Evolutionary conservation across 1,284 basidiomycete genomes (phyloP).

Genomic region (Ceratobasidium sp.): DNA sequence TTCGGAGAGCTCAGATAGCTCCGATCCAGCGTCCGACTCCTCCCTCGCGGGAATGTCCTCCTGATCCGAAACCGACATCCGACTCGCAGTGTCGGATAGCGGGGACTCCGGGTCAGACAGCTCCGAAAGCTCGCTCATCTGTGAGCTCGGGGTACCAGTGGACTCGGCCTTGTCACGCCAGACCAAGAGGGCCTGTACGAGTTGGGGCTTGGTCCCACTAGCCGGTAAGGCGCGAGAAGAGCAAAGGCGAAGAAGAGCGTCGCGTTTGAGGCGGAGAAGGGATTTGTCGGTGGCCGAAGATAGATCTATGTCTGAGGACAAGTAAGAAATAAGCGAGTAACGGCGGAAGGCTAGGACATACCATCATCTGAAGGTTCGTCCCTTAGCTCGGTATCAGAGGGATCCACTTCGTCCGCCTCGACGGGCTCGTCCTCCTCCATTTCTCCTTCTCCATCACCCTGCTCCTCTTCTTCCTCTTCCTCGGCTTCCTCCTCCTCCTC

Average conservation of each 20-base stretch:
- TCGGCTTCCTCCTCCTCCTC: too few species aligned
- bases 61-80: slow-evolving; percentile 55
- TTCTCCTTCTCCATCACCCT: slow-evolving; percentile 66
- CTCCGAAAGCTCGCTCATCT: slow-evolving; percentile 23
- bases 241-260: slow-evolving; percentile 90
- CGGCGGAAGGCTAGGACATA: neutral
- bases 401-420: slow-evolving; percentile 53
- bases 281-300: slow-evolving; percentile 84
- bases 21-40: slow-evolving; percentile 18
- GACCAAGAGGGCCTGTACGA: slow-evolving; percentile 86
- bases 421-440: slow-evolving; percentile 70
- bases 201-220: slow-evolving; percentile 90
- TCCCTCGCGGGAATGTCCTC: slow-evolving; percentile 56
- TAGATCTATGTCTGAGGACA: slow-evolving; percentile 73
- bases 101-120: slow-evolving; percentile 25
- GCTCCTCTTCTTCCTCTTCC: slow-evolving; percentile 62
- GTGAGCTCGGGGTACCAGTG: slow-evolving; percentile 29
- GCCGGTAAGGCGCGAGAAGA: slow-evolving; percentile 84
- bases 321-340: slow-evolving; percentile 47
- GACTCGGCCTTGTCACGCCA: slow-evolving; percentile 65
- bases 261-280: slow-evolving; percentile 82
- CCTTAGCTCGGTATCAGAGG: slow-evolving; percentile 37
- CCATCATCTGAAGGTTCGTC: slow-evolving; percentile 28
- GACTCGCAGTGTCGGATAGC: neutral
- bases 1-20: slow-evolving; percentile 59